phyloP scores from a whole-genome alignment of 169 alveolate species.

The Plasmodium fragile region DNA sequence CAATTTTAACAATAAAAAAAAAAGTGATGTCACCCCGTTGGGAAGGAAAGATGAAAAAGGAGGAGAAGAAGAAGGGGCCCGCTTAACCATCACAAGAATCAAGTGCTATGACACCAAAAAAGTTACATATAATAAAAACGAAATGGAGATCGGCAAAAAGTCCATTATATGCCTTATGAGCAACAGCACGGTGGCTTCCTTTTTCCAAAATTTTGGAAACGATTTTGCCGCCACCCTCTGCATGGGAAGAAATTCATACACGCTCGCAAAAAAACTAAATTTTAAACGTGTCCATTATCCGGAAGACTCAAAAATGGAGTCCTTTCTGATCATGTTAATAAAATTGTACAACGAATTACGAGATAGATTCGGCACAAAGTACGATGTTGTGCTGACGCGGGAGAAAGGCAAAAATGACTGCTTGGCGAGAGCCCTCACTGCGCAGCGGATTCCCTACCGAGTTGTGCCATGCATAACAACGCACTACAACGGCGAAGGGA shows the following conservation, averaged over 20 bases:
- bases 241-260: constrained; percentile 43
- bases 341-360: constrained; percentile 15
- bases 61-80: not conserved
- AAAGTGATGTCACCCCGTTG: not conserved
- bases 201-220: constrained; percentile 52
- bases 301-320: constrained; percentile 22
- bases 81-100: constrained; percentile 3
- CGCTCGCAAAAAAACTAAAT: constrained; percentile 46
- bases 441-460: constrained; percentile 4
- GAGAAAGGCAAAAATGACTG: constrained; percentile 47
- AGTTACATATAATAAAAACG: not conserved
- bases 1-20: not conserved
- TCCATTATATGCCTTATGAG: constrained; percentile 62
- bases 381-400: constrained; percentile 21
- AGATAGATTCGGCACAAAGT: not conserved
- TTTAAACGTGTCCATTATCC: constrained; percentile 51
- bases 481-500: constrained; percentile 5
- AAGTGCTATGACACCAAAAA: constrained; percentile 55
- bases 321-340: constrained; percentile 24
- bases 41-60: not conserved
- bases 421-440: constrained; percentile 3
- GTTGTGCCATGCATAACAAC: constrained; percentile 55
- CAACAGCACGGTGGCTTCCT: constrained; percentile 47
- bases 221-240: constrained; percentile 33
- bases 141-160: constrained; percentile 6